Evolutionary conservation across 495 filamentous ascomycete genomes (phyloP), one percentile per base, ranked within the genome.

Genomic region (Venustampulla echinocandica): DNA sequence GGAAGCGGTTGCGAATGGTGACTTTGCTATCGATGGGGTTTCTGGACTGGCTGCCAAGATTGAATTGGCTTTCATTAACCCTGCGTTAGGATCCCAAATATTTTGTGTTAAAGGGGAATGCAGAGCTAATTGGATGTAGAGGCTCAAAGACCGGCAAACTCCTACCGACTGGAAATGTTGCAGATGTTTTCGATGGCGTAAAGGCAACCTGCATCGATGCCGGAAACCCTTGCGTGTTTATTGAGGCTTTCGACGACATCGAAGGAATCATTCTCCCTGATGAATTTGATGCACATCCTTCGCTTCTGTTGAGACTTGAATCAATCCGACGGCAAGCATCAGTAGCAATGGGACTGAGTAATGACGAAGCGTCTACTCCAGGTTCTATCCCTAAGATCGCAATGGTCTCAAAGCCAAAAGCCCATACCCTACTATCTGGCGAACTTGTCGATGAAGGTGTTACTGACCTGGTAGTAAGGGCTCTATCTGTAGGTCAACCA

Each of bases 21-120:
- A 71, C 6, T 84, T 81, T 46, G 60, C 68, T 4, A 84, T 87
- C 52, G 81, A 81, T 60, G 84, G 84, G 0, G 84, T 87, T 0
- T 64, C 75, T 0, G 82, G 81, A 0, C 74, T 62, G 1, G 74
- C 64, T 2, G 70, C 78, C 0, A 68, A 62, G 10, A 71, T 87
- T 21, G 60, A 70, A 14, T 66, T 87, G 9, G 71, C 76, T 39
- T 89, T 87, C 50, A 46, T 82, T 11, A 61, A 80, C 21, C 83
- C 83, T 0, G 81, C 75, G 0, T 56, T 13, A 33, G 49, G 15
- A 34, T 21, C 24, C 24, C n/a, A 9, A 9, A 9, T 13, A 14
- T 32, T 9, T 47, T 36, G 13, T n/a, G 14, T 35, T 22, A 21
- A 18, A 19, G 1, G 11, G 1, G 21, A 21, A 30, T 30, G 7